Conservation (phyloP, 2,329 filamentous ascomycete species). For the Lachnellula cervina region DNA sequence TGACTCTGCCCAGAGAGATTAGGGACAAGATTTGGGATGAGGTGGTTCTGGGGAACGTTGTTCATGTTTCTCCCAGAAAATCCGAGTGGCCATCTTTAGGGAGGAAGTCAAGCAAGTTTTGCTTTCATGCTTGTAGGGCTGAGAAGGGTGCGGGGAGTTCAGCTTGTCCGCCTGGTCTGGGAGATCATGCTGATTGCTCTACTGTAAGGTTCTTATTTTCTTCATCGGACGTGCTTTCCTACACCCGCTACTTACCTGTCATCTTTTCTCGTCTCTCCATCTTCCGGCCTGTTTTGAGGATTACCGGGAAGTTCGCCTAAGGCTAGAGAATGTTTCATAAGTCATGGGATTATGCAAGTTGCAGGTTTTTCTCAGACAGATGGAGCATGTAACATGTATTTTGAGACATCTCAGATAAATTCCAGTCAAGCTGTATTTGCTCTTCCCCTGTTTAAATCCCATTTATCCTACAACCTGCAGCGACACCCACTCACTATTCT, state of each 20-base stretch:
- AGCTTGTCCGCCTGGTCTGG: slow-evolving; percentile 10
- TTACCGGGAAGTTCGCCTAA: too few relatives aligned
- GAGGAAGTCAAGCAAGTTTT: background rate
- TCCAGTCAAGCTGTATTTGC: too few relatives aligned
- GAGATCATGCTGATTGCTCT: slow-evolving; percentile 15
- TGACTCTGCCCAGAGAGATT: slow-evolving; percentile 14
- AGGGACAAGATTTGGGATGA: slow-evolving; percentile 17
- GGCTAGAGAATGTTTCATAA: background rate
- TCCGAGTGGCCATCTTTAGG: background rate
- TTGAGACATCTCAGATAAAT: too few relatives aligned
- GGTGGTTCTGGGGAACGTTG: slow-evolving; percentile 5
- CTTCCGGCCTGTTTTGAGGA: background rate
- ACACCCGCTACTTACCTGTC: background rate
- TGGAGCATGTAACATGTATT: too few relatives aligned
- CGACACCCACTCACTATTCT: background rate
- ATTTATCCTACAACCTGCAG: background rate
- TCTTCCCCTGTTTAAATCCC: too few relatives aligned
- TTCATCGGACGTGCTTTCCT: background rate
- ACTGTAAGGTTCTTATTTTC: background rate
- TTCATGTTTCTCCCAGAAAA: slow-evolving; percentile 10
- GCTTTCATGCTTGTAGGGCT: slow-evolving; percentile 2
- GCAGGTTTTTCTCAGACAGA: too few relatives aligned
- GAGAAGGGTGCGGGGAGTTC: slow-evolving; percentile 3
- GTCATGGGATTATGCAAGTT: background rate
- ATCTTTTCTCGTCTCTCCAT: background rate